Base-by-base conservation (phyloP, 352 stramenopile species). In the Pythium volutum region DNA sequence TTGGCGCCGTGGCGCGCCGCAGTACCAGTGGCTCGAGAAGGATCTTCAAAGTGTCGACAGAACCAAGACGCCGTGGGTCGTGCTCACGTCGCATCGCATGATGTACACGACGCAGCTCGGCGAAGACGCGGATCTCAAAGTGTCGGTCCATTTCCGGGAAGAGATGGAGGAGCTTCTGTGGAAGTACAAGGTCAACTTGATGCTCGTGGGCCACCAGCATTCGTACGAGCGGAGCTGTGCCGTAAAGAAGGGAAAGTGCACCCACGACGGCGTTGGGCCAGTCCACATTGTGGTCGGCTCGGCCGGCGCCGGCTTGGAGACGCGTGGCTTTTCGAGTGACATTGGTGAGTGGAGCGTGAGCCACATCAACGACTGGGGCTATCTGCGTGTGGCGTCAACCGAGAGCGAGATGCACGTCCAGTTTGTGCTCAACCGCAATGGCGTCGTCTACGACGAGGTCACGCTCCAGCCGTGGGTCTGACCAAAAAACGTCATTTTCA, bases 191-290 rank as follows among this genome's bases (percentile, higher is more conserved):
- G 94, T 98, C 33, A 96, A 98, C 64, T 25, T 97, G 23, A 86
- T 97, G 62, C 60, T 98, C 20, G 79, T 89, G 26, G 94, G 91
- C 14, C 93, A 98, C 67, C 90, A 97, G 67, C 94, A 98, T 74
- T 89, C 79, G 12, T 98, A 98, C 63, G 79, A 97, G 42, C 80
- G 91, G 45, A 96, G 80, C 53, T 98, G 93, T 61, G 81, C 87
- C 14, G 81, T 96, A 23, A 71, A 69, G 29, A 71, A 76, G 7
- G 84, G 84, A 15, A 84, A 89, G 56, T 97, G 89, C 66, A 82
- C 75, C 1, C 58, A 66, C 11, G 71, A 96, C 53, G 77, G 75
- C 27, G 73, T 84, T 23, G 84, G 77, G n/a, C 79, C 87, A 0
- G 87, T 97, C 43, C 89, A 97, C 67, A 88, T 95, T 29, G 70